Evolutionary conservation across 305 asterid species (phyloP), one percentile per base, ranked within the genome.

Genomic region (Fraxinus baroniana): DNA sequence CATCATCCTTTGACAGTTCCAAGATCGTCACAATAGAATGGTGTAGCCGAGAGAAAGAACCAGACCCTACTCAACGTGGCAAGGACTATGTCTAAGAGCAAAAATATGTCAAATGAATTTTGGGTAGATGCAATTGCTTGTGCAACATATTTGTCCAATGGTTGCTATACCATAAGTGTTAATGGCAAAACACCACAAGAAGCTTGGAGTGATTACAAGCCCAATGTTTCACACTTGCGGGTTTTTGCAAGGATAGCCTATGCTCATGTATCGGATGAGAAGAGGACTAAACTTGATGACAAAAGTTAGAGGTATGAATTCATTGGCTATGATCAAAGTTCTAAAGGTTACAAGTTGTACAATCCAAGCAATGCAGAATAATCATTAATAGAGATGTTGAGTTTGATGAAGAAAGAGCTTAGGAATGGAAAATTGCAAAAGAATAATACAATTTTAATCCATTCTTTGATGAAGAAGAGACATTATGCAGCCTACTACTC

Each of bases 21-120:
- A 18, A 24, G 71, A 6, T 62, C 62, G 10, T 80, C 44, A 0
- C n/a, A 77, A 71, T 5, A 84, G 72, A 84, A 84, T 80, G 73
- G 41, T 1, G 80, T 85, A 7, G 64, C 4, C 1, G 41, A 81
- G 30, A 18, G 7, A 0, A 32, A 81, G 32, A 81, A 80, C 2
- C 4, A 46, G 60, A 70, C 70, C n/a, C n/a, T 71, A 22, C 10
- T 81, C 18, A 77, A 78, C 44, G 74, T 78, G 78, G 78, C 17
- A 0, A 44, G 39, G n/a, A 7, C 55, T 17, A 73, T 73, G 75
- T 1, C 81, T 20, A 75, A 66, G 12, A 24, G 15, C 5, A 80
- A 71, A 36, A 26, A 55, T 2, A 20, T 83, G 26, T 76, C 76
- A 0, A 78, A 70, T 2, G 30, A 22, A 1, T 70, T 80, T 66